phyloP scores from a whole-genome alignment of 108 stramenopile species.

The Nitzschia inconspicua region DNA sequence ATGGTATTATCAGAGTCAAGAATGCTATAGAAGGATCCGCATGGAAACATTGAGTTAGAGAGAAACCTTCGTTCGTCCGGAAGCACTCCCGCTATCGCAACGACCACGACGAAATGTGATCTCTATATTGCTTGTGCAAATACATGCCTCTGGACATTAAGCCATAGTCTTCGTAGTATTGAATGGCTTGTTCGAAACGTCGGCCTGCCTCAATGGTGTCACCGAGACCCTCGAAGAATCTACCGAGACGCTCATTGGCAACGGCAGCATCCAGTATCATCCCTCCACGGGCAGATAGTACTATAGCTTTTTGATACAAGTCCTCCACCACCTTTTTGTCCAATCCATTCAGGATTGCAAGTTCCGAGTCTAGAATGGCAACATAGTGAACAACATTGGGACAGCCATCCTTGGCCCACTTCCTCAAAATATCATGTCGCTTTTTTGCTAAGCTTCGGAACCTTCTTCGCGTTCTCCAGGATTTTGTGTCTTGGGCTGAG shows the following conservation, averaged over 20 bases:
- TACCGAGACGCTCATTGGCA: constrained; percentile 15
- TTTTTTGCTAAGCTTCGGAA: neutral
- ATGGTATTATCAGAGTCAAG: no score
- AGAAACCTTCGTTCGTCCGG: no score
- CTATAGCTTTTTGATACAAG: no score
- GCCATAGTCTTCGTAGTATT: no score
- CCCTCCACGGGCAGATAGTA: constrained; percentile 9
- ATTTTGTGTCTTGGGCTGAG: neutral
- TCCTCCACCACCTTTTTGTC: neutral
- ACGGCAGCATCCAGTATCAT: constrained; percentile 19
- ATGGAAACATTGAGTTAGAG: no score
- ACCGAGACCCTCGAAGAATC: neutral
- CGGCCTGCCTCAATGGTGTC: neutral
- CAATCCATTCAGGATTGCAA: neutral
- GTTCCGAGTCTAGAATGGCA: no score
- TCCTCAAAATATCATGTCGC: neutral
- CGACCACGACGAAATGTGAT: neutral
- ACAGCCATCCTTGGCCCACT: no score
- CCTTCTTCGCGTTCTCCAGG: neutral
- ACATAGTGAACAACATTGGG: no score
- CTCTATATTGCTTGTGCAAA: neutral
- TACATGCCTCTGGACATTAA: neutral
- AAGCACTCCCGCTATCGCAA: no score
- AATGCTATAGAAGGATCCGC: no score
- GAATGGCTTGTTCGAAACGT: no score